Evolutionary conservation across 345 rosid genomes (phyloP).

Genomic region (Eucalyptus sideroxylon): DNA sequence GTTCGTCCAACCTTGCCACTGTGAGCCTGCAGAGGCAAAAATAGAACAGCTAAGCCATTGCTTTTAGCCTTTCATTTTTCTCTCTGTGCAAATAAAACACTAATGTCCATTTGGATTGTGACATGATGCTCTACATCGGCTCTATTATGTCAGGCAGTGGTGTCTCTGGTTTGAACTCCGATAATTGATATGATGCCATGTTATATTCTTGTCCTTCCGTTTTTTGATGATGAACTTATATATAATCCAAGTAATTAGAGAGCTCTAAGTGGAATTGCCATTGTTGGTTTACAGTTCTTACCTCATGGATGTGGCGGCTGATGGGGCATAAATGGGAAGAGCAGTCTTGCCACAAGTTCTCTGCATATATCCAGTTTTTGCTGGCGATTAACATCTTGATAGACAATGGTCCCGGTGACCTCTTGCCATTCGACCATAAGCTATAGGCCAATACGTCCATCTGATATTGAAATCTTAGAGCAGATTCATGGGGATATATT

Average conservation of each 20-base stretch:
- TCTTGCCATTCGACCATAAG: conserved; percentile 45
- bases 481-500: conserved; percentile 63
- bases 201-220: neutral
- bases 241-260: neutral
- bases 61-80: neutral
- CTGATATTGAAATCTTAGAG: conserved; percentile 64
- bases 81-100: neutral
- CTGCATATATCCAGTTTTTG: neutral
- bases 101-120: neutral
- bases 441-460: conserved; percentile 62
- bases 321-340: neutral
- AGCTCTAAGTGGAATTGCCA: neutral
- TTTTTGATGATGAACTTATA: neutral
- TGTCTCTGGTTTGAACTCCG: neutral
- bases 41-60: neutral
- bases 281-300: neutral
- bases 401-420: conserved; percentile 30
- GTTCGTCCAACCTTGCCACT: neutral
- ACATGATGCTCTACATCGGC: neutral
- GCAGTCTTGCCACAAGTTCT: neutral
- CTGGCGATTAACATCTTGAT: neutral
- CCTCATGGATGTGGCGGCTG: neutral
- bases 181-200: neutral
- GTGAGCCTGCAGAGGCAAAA: neutral
- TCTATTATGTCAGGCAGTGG: neutral